Evolutionary conservation across 2,329 filamentous ascomycete species (phyloP), one percentile per base, ranked within the genome.

Genomic region (Furcasterigmium furcatum): DNA sequence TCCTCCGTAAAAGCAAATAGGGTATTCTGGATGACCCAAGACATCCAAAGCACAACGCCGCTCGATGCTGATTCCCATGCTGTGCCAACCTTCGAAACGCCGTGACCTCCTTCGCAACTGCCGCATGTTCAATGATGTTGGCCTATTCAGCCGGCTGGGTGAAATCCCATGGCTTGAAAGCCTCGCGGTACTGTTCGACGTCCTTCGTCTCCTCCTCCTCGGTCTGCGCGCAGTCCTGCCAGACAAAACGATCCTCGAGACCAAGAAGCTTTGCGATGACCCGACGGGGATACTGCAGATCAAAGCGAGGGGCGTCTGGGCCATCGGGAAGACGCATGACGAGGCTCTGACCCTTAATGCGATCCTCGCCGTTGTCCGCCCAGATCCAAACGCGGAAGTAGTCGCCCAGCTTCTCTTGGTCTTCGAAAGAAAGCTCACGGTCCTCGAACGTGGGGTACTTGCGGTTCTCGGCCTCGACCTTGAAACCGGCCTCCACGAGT

Each of bases 141-240:
- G 7, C 12, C 12, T 27, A 27, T 7, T 12, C 24, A 12, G 24
- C 7, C 7, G 24, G 12, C 24, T 21, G 49, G 13, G 88, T 87
- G 63, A 96, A 96, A 65, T 99, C 92, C 77, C 88, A 96, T 25
- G 80, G 74, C 66, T 88, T 84, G 60, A 95, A 99, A 1, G 85
- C 85, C 54, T 79, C 74, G 57, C 92, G 91, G 66, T 97, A 95
- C 9, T 78, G 80, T 44, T 82, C 79, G 3, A 86, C 88, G 62
- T 97, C 91, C 38, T 74, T 74, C 45, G 78, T 83, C 70, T 97
- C 94, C 54, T 96, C 90, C 10, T 80, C 80, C 46, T 84, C 73
- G 1, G 80, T 79, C 69, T 97, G 91, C 25, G 76, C 78, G 54
- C 89, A 92, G 55, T 95, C 87, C 63, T 84, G 84, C 94, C 94